Percentiles rank a stretch among this genome's conserved stretches.
Evolutionary conservation across 768 basidiomycete genomes (phyloP).

Genomic region (Termitomyces sp.): DNA sequence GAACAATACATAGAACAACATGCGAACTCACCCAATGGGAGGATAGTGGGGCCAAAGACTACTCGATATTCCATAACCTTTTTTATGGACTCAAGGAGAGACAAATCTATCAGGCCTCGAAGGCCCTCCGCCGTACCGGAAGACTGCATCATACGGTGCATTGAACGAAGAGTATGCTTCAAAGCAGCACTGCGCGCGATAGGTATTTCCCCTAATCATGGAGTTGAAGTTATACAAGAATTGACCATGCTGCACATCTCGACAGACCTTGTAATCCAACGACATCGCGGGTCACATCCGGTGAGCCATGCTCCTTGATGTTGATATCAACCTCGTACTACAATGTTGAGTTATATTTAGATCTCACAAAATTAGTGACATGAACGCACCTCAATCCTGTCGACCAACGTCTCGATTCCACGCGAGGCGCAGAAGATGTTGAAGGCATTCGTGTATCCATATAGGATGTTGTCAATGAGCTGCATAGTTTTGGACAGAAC

Average conservation of each 20-base stretch:
- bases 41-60: constrained; percentile 82
- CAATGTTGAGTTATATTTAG: constrained; percentile 5
- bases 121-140: constrained; percentile 93
- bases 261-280: constrained; percentile 48
- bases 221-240: not conserved
- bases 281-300: constrained; percentile 37
- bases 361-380: constrained; percentile 2
- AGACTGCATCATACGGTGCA: constrained; percentile 97
- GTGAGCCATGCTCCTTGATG: constrained; percentile 48
- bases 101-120: constrained; percentile 88
- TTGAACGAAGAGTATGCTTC: constrained; percentile 85
- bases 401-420: constrained; percentile 82
- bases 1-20: not conserved
- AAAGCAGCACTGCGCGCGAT: constrained; percentile 75
- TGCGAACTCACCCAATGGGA: constrained; percentile 66
- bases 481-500: constrained; percentile 90
- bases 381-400: constrained; percentile 72
- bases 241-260: not conserved
- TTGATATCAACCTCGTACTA: constrained; percentile 68
- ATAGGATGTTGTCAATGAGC: constrained; percentile 87
- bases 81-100: constrained; percentile 79
- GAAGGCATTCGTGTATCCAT: constrained; percentile 84
- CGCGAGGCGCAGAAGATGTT: constrained; percentile 78
- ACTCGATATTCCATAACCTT: constrained; percentile 79
- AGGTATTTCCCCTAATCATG: constrained; percentile 57